Percentiles rank a stretch among this genome's conserved stretches.
Evolutionary conservation across 2,329 filamentous ascomycete genomes (phyloP).

Genomic region (Arthrinium phaeospermum): DNA sequence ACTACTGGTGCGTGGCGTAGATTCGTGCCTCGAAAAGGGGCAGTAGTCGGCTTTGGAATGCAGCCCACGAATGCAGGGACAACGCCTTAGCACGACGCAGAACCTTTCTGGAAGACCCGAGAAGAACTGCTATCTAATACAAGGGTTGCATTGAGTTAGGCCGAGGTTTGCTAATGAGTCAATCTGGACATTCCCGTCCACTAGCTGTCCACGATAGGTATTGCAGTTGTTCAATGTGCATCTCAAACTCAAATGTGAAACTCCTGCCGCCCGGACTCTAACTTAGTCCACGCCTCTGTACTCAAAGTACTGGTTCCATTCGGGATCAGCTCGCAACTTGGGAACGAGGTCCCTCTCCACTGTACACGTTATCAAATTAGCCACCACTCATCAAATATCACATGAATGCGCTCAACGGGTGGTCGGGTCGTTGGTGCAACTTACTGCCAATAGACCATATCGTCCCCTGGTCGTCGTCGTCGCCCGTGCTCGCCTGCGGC

Average conservation of each 20-base stretch:
- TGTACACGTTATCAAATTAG: background rate
- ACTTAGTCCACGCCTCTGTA: slow-evolving; percentile 28
- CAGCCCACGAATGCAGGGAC: too few relatives aligned
- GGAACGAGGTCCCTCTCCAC: slow-evolving; percentile 27
- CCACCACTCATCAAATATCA: background rate
- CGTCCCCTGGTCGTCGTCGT: slow-evolving; percentile 27
- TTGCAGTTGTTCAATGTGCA: background rate
- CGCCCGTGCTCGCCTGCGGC: slow-evolving; percentile 19
- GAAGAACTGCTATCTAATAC: too few relatives aligned
- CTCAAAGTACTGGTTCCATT: slow-evolving; percentile 31
- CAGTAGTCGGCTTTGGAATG: too few relatives aligned
- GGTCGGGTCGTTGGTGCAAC: background rate
- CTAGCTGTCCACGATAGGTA: background rate
- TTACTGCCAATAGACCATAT: slow-evolving; percentile 26
- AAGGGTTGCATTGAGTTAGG: background rate
- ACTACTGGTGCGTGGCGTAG: too few relatives aligned
- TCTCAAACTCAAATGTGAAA: background rate
- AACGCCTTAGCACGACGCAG: too few relatives aligned
- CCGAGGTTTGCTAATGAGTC: background rate
- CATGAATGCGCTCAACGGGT: background rate
- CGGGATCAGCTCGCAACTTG: slow-evolving; percentile 27
- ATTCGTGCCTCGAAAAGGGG: too few relatives aligned
- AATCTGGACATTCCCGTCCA: background rate
- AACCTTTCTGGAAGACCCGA: too few relatives aligned
- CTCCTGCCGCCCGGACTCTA: background rate